Base-by-base conservation (phyloP, 2,329 filamentous ascomycete genomes). In the Anisogramma anomala region DNA sequence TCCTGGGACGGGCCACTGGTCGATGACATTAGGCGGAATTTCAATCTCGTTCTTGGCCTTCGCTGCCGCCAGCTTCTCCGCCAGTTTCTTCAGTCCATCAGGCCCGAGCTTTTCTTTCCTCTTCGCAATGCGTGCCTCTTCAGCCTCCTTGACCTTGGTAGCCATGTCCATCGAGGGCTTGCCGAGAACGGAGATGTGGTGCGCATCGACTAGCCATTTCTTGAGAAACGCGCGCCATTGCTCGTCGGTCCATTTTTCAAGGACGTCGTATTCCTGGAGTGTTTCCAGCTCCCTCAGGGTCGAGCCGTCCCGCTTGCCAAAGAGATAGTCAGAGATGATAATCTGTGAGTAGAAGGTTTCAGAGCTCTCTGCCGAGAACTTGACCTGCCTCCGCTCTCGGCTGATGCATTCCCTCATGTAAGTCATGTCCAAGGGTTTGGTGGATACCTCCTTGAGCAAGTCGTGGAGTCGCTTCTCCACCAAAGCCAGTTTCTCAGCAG, bases 311-410 rank as follows among this genome's bases (percentile, higher is more conserved):
- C 86, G 75, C 37, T 79, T 77, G 20, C 89, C 91, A 55, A 91
- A 98, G 8, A 96, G 72, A 57, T 93, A 94, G 56, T 96, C 88
- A 11, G 81, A 82, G 53, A 96, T 94, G 46, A 96, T 81, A 46
- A 84, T 83, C 48, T 78, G 81, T 0, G 85, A 80, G 59, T 89
- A 94, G 49, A 87, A 85, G 17, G 79, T 76, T 40, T 85, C 79
- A 3, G 82, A 84, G 36, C 77, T 79, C 60, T 98, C 91, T 0
- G 85, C 84, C 32, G 82, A 76, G 50, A 84, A 89, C 57, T 87
- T 88, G 54, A 86, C 74, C 53, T 88, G 84, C 34, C 88, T 77
- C 48, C 78, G 77, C 58, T 91, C 84, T 42, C 88, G 76, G 51
- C 76, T 75, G 36, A 98, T 78, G 58, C 88, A 95, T 50, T 95